Evolutionary conservation across 176 grass and related monocot species (phyloP).

Genomic region (sorghum (Sorghum bicolor)): Sorghum_bicolor_NCBIv3 NC_012878.2:47520501-47521000

Average conservation of each 20-base stretch:
- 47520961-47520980: not conserved
- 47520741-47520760: not conserved
- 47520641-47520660: not conserved
- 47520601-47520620: not conserved
- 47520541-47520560: not conserved
- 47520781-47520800: not conserved
- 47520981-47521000: not conserved
- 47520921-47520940: not conserved
- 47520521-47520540: not conserved
- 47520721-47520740: not conserved
- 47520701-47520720: not conserved
- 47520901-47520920: not conserved
- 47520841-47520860: not conserved
- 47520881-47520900: not conserved
- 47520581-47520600: not conserved
- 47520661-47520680: not conserved
- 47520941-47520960: not conserved
- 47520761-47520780: not conserved
- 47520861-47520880: not conserved
- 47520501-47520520: not conserved
- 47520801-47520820: not conserved
- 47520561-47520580: not conserved
- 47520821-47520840: not conserved
- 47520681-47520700: not conserved
- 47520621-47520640: not conserved